Evolutionary conservation across 2,329 filamentous ascomycete genomes (phyloP).

Genomic region (Botrytis deweyae): DNA sequence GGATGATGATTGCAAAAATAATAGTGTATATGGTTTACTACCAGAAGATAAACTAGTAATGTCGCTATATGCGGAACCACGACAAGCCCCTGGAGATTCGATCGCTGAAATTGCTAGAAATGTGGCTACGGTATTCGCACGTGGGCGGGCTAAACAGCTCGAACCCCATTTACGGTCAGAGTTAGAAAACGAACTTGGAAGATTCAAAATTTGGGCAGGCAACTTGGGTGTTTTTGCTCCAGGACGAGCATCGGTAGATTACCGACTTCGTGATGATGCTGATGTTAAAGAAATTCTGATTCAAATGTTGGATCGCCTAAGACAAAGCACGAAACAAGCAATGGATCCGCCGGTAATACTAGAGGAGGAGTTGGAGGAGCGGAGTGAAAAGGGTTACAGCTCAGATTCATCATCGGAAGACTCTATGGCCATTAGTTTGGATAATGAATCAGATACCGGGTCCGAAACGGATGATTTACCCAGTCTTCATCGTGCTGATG

Average conservation of each 20-base stretch:
- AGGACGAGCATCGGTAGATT: conserved; percentile 8
- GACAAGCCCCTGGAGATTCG: not conserved
- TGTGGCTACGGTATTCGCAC: conserved; percentile 9
- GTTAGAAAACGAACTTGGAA: conserved; percentile 6
- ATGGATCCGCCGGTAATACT: conserved; percentile 7
- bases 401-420: not conserved
- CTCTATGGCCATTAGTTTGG: conserved; percentile 17
- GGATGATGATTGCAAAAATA: no score
- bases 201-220: conserved; percentile 14
- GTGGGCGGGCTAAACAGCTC: conserved; percentile 7
- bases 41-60: not conserved
- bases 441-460: not conserved
- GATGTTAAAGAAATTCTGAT: conserved; percentile 4
- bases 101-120: conserved; percentile 10
- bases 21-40: not conserved
- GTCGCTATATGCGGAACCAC: not conserved
- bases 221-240: conserved; percentile 5
- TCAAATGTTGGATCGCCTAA: conserved; percentile 10
- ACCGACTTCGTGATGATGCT: conserved; percentile 11
- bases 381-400: not conserved
- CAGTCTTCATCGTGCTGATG: not conserved
- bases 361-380: not conserved
- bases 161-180: conserved; percentile 15
- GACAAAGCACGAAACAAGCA: conserved; percentile 13
- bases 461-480: not conserved